A percentile compares a stretch with the other conserved stretches of the same genome.
phyloP scores from a whole-genome alignment of 352 stramenopile species.

The Globisporangium orthogonon region DNA sequence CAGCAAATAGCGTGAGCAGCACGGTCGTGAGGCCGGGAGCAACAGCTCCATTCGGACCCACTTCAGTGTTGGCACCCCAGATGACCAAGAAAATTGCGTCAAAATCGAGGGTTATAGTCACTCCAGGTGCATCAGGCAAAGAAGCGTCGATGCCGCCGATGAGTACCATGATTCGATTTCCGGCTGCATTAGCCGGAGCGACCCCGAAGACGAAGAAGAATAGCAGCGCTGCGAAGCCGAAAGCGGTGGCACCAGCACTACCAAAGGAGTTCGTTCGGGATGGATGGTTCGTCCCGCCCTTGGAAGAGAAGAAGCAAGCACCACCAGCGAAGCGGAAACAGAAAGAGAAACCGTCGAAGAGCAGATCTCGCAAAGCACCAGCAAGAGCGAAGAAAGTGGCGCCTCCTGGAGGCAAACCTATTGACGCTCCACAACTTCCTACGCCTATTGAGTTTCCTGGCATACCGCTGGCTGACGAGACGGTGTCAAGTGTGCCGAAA shows the following conservation, averaged over 20 bases:
- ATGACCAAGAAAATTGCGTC: too few relatives aligned
- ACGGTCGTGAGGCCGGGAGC: neutral
- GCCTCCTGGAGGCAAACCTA: neutral
- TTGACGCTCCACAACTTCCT: neutral
- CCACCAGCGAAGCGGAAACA: neutral
- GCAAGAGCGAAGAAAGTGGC: neutral
- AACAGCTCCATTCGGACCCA: too few relatives aligned
- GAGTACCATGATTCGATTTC: too few relatives aligned
- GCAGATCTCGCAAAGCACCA: neutral
- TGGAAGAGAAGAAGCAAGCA: neutral
- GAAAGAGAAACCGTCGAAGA: neutral
- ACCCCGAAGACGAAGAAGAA: neutral
- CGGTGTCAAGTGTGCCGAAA: too few relatives aligned
- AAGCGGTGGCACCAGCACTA: neutral
- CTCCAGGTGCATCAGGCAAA: too few relatives aligned
- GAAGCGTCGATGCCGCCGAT: too few relatives aligned
- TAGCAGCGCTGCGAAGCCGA: neutral
- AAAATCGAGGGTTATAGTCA: too few relatives aligned
- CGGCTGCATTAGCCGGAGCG: neutral
- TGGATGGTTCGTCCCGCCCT: conserved; percentile 2
- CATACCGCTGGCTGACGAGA: too few relatives aligned
- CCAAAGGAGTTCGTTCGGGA: neutral
- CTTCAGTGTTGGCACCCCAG: too few relatives aligned
- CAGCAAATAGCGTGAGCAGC: neutral
- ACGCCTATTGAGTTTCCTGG: too few relatives aligned